phyloP scores from a whole-genome alignment of 2,329 filamentous ascomycete genomes.

The Sporothrix humicola region DNA sequence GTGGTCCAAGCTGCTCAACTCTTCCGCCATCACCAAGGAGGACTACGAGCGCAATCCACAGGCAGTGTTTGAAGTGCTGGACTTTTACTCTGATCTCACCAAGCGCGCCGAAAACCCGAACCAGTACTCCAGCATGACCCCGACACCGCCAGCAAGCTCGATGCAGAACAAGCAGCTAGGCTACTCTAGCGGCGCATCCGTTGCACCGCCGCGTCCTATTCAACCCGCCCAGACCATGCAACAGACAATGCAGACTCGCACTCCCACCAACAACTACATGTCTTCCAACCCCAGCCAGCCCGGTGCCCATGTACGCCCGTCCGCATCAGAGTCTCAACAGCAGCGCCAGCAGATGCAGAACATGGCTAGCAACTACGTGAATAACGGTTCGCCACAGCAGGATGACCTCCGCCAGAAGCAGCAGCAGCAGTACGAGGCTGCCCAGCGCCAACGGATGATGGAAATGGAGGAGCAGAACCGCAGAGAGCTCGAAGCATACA shows the following conservation, averaged over 20 bases:
- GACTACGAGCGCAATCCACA: conserved; percentile 97
- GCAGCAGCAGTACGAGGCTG: conserved; percentile 62
- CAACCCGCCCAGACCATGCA: conserved; percentile 61
- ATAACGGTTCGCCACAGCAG: conserved; percentile 57
- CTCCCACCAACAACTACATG: conserved; percentile 49
- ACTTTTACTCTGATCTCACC: conserved; percentile 84
- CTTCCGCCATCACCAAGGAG: conserved; percentile 96
- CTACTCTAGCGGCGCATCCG: conserved; percentile 61
- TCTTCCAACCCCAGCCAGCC: conserved; percentile 39
- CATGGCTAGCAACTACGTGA: conserved; percentile 60
- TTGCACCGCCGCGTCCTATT: conserved; percentile 72
- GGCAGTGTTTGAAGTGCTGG: conserved; percentile 78
- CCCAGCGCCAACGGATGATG: conserved; percentile 58
- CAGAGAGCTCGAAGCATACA: conserved; percentile 84
- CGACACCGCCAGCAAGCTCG: conserved; percentile 64
- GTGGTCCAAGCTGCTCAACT: conserved; percentile 96
- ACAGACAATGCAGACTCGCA: conserved; percentile 41
- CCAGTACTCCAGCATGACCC: conserved; percentile 70
- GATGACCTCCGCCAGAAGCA: conserved; percentile 66
- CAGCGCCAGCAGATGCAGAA: conserved; percentile 64
- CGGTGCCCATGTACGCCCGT: conserved; percentile 49
- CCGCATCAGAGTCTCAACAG: conserved; percentile 55
- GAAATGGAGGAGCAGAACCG: conserved; percentile 70
- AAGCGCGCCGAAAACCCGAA: conserved; percentile 75
- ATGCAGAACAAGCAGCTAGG: conserved; percentile 68